Evolutionary conservation across 2,329 filamentous ascomycete species (phyloP).

Genomic region (Phoma herbarum): DNA sequence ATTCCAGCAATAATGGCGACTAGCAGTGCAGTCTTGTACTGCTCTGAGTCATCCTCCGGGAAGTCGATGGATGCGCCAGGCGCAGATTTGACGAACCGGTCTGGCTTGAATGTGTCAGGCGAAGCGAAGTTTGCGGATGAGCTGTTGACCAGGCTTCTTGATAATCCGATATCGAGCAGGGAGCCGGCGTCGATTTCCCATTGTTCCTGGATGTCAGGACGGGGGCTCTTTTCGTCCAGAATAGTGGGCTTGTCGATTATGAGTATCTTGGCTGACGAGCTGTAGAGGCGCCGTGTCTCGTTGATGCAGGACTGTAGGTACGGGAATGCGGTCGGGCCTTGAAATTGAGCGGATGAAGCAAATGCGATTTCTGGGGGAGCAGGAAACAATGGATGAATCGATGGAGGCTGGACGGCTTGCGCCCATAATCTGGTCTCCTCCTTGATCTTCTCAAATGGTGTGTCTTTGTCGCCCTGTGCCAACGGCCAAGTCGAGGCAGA

Average conservation of each 20-base stretch:
- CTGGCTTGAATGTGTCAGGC: slow-evolving; percentile 36
- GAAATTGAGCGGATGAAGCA: slow-evolving; percentile 20
- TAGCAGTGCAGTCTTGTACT: slow-evolving; percentile 38
- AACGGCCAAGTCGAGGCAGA: slow-evolving; percentile 24
- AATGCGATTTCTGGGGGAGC: slow-evolving; percentile 46
- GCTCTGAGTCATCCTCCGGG: slow-evolving; percentile 24
- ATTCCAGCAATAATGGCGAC: slow-evolving; percentile 45
- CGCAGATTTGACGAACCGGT: slow-evolving; percentile 36
- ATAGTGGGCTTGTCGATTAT: slow-evolving; percentile 32
- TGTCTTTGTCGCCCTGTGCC: slow-evolving; percentile 10
- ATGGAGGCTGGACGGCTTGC: slow-evolving; percentile 45
- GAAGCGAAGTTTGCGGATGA: slow-evolving; percentile 35
- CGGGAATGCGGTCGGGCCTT: slow-evolving; percentile 30
- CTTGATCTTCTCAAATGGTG: slow-evolving; percentile 37
- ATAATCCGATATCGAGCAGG: slow-evolving; percentile 45
- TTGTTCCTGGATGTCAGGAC: slow-evolving; percentile 32
- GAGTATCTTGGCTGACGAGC: slow-evolving; percentile 32
- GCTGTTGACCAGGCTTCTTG: slow-evolving; percentile 42
- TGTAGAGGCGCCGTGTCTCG: slow-evolving; percentile 45
- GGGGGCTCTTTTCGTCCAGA: slow-evolving; percentile 33
- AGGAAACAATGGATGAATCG: slow-evolving; percentile 49
- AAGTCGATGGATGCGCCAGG: slow-evolving; percentile 30
- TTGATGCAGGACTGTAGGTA: slow-evolving; percentile 43
- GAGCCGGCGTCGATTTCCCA: slow-evolving; percentile 40
- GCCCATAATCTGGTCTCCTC: slow-evolving; percentile 44